A percentile compares a stretch with the other conserved stretches of the same genome.
phyloP scores from a whole-genome alignment of 2,329 filamentous ascomycete species.

The Phialophora tarda region DNA sequence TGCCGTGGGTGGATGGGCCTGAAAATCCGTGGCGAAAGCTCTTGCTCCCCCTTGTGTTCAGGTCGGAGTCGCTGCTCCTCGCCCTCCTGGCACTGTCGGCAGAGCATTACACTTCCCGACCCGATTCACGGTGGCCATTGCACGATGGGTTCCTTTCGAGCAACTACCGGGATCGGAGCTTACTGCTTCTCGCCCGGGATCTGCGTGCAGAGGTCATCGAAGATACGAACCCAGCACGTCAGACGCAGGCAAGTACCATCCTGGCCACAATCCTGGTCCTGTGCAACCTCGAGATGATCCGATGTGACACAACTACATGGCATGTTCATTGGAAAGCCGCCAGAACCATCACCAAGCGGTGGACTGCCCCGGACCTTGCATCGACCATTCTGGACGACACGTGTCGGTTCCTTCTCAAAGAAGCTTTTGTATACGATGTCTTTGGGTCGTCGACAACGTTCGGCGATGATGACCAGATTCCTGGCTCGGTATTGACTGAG shows the following conservation, averaged over 20 bases:
- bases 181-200: constrained; percentile 25
- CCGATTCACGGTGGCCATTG: constrained; percentile 8
- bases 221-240: constrained; percentile 12
- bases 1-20: constrained; percentile 42
- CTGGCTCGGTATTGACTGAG: constrained; percentile 27
- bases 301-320: constrained; percentile 38
- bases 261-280: constrained; percentile 41
- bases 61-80: constrained; percentile 38
- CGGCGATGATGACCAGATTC: constrained; percentile 31
- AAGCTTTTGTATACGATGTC: constrained; percentile 42
- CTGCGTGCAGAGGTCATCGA: constrained; percentile 24
- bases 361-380: constrained; percentile 23
- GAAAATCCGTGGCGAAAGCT: constrained; percentile 41
- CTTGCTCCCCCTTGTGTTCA: constrained; percentile 40
- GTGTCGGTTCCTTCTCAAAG: constrained; percentile 38
- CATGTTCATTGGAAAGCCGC: constrained; percentile 41
- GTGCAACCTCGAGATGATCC: constrained; percentile 41
- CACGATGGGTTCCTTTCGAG: constrained; percentile 16
- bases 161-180: constrained; percentile 27
- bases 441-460: constrained; percentile 42
- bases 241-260: constrained; percentile 26
- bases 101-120: constrained; percentile 34
- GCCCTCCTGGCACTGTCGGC: constrained; percentile 41
- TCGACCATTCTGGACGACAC: constrained; percentile 25
- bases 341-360: constrained; percentile 38